phyloP scores from a whole-genome alignment of 1,139 yeast species.

The Yamadazyma atmosphaerica region DNA sequence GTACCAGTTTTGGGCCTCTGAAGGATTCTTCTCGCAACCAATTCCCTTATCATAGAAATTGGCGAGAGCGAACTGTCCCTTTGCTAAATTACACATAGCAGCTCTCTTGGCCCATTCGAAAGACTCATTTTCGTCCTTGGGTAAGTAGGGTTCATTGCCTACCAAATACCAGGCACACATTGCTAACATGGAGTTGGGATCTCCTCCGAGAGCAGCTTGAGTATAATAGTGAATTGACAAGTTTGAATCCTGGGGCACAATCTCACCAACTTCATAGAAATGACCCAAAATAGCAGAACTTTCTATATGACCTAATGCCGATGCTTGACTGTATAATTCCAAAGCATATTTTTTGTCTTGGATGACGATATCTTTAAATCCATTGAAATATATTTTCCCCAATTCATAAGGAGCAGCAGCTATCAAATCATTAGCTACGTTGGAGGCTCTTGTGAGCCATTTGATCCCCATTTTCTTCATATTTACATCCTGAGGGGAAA shows the following conservation, averaged over 20 bases:
- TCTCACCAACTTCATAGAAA: constrained; percentile 80
- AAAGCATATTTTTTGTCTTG: constrained; percentile 83
- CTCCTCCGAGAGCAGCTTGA: constrained; percentile 86
- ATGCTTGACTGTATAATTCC: constrained; percentile 84
- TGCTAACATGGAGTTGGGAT: constrained; percentile 86
- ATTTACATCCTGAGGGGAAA: constrained; percentile 56
- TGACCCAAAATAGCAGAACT: constrained; percentile 81
- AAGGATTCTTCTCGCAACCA: constrained; percentile 66
- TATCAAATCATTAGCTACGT: constrained; percentile 78
- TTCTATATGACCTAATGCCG: constrained; percentile 81
- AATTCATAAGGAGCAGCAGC: constrained; percentile 94
- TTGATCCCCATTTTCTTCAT: constrained; percentile 86
- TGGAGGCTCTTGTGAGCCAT: constrained; percentile 88
- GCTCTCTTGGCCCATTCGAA: constrained; percentile 94
- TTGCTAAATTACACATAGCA: constrained; percentile 69
- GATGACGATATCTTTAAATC: constrained; percentile 84
- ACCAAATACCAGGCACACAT: constrained; percentile 96
- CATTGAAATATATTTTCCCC: constrained; percentile 80
- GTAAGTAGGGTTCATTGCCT: constrained; percentile 82
- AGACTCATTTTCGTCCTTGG: constrained; percentile 80
- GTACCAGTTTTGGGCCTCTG: constrained; percentile 74
- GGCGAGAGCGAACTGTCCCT: constrained; percentile 87
- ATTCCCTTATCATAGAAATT: constrained; percentile 85
- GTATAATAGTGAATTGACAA: constrained; percentile 91
- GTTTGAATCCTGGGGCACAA: constrained; percentile 79